Evolutionary conservation across 768 basidiomycete genomes (phyloP), one percentile per base, ranked within the genome.

Genomic region (Amanita subjunquillea): DNA sequence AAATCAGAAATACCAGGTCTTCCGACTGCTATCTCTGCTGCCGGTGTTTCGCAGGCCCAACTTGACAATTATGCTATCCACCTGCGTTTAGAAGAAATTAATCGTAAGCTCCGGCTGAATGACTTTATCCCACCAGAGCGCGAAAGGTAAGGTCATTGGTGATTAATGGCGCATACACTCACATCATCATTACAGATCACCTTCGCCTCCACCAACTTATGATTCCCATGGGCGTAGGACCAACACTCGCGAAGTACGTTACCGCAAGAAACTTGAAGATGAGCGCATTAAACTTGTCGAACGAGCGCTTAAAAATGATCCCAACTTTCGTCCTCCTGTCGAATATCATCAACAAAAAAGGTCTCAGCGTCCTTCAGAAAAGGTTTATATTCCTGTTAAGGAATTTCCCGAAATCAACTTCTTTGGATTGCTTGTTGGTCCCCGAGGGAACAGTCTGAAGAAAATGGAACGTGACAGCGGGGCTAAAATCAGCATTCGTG

Each of bases 351-450:
- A 92, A 66, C 86, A 92, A 65, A 95, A 96, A 68, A 86, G 92
- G 30, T 90, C 89, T 39, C 88, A 90, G 54, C 82, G 92, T 44
- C 94, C 95, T 12, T 88, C 89, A 32, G 96, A 99, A 55, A 98
- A 98, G 71, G 96, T 99, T 56, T 99, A 98, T 66, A 97, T 99
- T 55, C 96, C 96, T 38, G 94, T 97, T 65, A 98, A 99, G 68
- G 96, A 99, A 70, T 99, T 99, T 60, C 96, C 96, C 1, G 95
- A 98, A 71, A 98, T 99, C 76, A 99, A 99, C 67, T 99, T 98
- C 73, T 98, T 99, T 62, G 96, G 96, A 60, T 75, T 99, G 56
- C 80, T 99, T 55, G 95, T 99, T 57, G 96, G 96, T 37, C 96
- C 96, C 63, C 88, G 96, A 62, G 96, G 96, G 43, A 98, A 99